Conservation (phyloP, 2,329 filamentous ascomycete genomes). For the Curvularia lunata region DNA sequence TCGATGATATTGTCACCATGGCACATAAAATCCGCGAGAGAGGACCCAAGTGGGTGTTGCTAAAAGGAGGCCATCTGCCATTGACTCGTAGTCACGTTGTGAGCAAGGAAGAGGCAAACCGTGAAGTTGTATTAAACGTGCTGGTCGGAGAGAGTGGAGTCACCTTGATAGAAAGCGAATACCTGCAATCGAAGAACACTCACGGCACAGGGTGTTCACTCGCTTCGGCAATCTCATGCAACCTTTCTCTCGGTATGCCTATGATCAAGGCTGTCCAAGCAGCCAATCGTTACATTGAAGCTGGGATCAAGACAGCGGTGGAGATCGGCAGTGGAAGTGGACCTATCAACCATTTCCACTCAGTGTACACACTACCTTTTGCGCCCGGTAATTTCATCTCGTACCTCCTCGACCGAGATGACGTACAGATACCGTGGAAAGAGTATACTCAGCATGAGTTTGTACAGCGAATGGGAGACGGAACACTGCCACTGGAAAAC, state of each 20-base stretch:
- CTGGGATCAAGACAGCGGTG: constrained; percentile 69
- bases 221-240: constrained; percentile 82
- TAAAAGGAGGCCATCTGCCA: constrained; percentile 92
- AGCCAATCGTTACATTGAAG: constrained; percentile 75
- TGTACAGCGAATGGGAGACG: constrained; percentile 75
- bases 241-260: constrained; percentile 65
- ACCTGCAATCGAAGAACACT: constrained; percentile 77
- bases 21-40: constrained; percentile 70
- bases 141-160: constrained; percentile 68
- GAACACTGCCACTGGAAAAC: constrained; percentile 73
- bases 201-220: constrained; percentile 95
- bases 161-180: constrained; percentile 71
- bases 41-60: constrained; percentile 78
- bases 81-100: constrained; percentile 68
- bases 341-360: constrained; percentile 81
- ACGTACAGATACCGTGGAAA: constrained; percentile 77
- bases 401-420: constrained; percentile 76
- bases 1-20: constrained; percentile 72
- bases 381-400: constrained; percentile 79
- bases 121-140: constrained; percentile 75
- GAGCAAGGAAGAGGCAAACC: constrained; percentile 65
- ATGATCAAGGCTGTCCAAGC: constrained; percentile 67
- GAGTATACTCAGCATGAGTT: constrained; percentile 83
- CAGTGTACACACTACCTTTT: constrained; percentile 71
- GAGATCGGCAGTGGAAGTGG: constrained; percentile 71